Percentiles rank a stretch among this genome's conserved stretches.
Evolutionary conservation across 306 rosid genomes (phyloP).

Genomic region (Potentilla sterilis): DNA sequence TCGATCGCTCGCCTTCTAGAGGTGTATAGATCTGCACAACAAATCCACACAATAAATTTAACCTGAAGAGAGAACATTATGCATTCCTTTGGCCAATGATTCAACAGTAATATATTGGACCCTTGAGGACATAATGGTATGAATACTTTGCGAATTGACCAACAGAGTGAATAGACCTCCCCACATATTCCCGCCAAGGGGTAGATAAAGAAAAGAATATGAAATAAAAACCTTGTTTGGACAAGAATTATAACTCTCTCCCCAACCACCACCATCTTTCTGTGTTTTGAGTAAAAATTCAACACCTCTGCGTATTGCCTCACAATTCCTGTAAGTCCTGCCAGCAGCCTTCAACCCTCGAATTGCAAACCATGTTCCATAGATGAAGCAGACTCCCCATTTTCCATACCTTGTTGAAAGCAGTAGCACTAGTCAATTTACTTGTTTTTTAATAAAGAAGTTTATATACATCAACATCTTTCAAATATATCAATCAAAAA

Average conservation of each 20-base stretch:
- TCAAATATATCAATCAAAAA: neutral
- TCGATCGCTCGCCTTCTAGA: conserved; percentile 25
- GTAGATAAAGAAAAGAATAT: no score
- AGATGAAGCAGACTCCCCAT: conserved; percentile 37
- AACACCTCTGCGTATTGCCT: conserved; percentile 24
- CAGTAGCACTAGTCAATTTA: neutral
- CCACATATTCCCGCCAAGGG: neutral
- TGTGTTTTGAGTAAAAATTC: conserved; percentile 26
- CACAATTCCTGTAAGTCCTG: conserved; percentile 14
- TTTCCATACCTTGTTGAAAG: conserved; percentile 15
- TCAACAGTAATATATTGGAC: neutral
- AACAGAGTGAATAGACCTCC: no score
- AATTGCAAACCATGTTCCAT: conserved; percentile 37
- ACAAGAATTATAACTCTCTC: conserved; percentile 43
- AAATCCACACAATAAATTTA: neutral
- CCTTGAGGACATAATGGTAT: neutral
- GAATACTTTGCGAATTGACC: no score
- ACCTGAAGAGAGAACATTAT: neutral
- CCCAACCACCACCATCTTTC: conserved; percentile 35
- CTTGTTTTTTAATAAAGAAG: neutral
- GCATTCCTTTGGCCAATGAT: no score
- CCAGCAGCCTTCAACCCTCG: conserved; percentile 31
- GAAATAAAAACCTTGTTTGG: conserved; percentile 23
- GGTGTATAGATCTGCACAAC: conserved; percentile 28
- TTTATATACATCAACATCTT: neutral